Conservation (phyloP, 805 yeast species). For the Myxozyma mucilagina region DNA sequence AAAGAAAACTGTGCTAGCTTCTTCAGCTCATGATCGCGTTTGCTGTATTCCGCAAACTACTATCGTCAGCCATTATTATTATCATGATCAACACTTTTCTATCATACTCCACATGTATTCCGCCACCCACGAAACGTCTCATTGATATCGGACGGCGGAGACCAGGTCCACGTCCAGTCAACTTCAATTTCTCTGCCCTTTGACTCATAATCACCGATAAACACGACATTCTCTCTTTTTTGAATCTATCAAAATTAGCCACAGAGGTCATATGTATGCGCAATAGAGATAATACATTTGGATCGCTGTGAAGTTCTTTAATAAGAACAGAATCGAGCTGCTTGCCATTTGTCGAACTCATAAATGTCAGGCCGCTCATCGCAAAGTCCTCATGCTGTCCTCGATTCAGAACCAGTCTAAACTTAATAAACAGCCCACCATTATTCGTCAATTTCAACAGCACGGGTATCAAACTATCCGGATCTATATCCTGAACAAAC, state of each 20-base stretch:
- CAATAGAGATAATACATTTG: slow-evolving; percentile 34
- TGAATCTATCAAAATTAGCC: slow-evolving; percentile 37
- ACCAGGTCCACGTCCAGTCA: slow-evolving; percentile 42
- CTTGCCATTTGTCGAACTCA: slow-evolving; percentile 34
- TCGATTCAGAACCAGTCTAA: slow-evolving; percentile 10
- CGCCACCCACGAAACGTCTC: slow-evolving; percentile 37
- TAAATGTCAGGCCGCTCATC: slow-evolving; percentile 39
- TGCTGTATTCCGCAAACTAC: slow-evolving; percentile 44
- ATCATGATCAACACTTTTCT: neutral
- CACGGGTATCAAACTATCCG: slow-evolving; percentile 15
- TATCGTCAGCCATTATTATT: neutral
- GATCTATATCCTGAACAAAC: slow-evolving; percentile 26
- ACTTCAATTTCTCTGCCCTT: slow-evolving; percentile 23
- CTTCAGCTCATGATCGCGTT: slow-evolving; percentile 38
- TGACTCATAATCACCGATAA: slow-evolving; percentile 41
- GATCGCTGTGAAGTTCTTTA: slow-evolving; percentile 40
- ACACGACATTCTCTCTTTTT: slow-evolving; percentile 41
- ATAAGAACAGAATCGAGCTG: slow-evolving; percentile 39
- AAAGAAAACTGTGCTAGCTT: slow-evolving; percentile 40
- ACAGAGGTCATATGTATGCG: neutral
- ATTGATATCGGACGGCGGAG: slow-evolving; percentile 27
- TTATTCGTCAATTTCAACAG: slow-evolving; percentile 21
- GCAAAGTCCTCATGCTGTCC: neutral
- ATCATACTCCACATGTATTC: slow-evolving; percentile 37
- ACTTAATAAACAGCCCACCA: slow-evolving; percentile 16